Conservation (phyloP, 345 rosid genomes). For the Tarenaya hassleriana region DNA sequence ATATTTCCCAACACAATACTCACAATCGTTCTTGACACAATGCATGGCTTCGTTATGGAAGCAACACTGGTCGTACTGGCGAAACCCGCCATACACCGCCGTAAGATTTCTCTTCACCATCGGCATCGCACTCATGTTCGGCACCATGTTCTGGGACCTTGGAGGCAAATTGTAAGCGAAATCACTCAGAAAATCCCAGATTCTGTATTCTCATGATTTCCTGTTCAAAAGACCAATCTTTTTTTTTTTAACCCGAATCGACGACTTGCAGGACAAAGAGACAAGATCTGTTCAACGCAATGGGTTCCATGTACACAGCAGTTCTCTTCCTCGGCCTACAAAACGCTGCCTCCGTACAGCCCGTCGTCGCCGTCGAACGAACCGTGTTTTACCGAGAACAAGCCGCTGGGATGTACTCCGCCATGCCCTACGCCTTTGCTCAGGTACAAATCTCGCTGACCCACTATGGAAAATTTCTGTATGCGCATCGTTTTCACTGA, state of each 20-base stretch:
- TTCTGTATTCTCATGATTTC: neutral
- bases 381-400: constrained; percentile 72
- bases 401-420: constrained; percentile 84
- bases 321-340: constrained; percentile 67
- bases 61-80: constrained; percentile 70
- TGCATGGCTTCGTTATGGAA: constrained; percentile 68
- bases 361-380: constrained; percentile 61
- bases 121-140: constrained; percentile 51
- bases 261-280: constrained; percentile 11
- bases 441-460: constrained; percentile 21
- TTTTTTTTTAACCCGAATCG: too few species aligned
- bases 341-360: constrained; percentile 49
- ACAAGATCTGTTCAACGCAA: constrained; percentile 56
- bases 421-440: constrained; percentile 64
- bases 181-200: neutral
- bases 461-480: too few species aligned
- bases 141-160: constrained; percentile 65
- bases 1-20: constrained; percentile 44
- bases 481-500: too few species aligned
- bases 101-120: constrained; percentile 57
- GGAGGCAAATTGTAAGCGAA: constrained; percentile 53
- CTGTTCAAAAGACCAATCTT: too few species aligned
- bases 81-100: constrained; percentile 65
- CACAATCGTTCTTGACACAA: constrained; percentile 49
- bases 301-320: constrained; percentile 74